Evolutionary conservation across 225 moss, liverwort and hornwort species (phyloP).

Genomic region (Thuidium tamariscinum): DNA sequence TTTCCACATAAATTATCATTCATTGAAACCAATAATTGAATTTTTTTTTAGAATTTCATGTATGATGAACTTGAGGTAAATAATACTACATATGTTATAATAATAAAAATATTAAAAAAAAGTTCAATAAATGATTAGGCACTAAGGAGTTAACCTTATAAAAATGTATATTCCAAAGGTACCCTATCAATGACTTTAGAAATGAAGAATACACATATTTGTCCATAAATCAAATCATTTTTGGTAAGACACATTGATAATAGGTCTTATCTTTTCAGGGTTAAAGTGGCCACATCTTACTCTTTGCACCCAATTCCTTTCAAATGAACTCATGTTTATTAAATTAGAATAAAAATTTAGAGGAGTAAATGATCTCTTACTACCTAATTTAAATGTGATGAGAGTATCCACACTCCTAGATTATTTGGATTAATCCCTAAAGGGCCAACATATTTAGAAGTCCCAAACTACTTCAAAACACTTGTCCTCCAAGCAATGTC

Average conservation of each 20-base stretch:
- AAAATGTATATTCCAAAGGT: rapidly evolving
- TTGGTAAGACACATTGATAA: rapidly evolving
- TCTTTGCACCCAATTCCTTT: too few species aligned
- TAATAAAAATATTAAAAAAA: background rate
- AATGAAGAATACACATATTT: background rate
- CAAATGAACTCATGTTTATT: background rate
- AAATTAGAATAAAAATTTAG: background rate
- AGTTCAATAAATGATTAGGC: background rate
- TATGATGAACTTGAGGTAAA: background rate
- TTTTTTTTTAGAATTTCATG: too few species aligned
- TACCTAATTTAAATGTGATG: background rate
- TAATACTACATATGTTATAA: background rate
- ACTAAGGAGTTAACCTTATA: background rate
- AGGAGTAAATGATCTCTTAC: background rate
- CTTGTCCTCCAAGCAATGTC: too few species aligned
- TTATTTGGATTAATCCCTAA: too few species aligned
- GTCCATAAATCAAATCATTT: background rate
- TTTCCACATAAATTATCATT: too few species aligned
- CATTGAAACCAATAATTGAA: too few species aligned
- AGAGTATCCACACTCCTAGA: background rate
- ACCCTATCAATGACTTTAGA: rapidly evolving
- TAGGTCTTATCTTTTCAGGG: rapidly evolving
- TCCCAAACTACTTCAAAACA: too few species aligned
- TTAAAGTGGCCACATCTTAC: background rate
- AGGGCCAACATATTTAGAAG: too few species aligned